These are phyloP conservation scores for Stropharia rugosoannulata DNA, from an alignment of 768 basidiomycete genomes.

Conservation along the genomic window DNA sequence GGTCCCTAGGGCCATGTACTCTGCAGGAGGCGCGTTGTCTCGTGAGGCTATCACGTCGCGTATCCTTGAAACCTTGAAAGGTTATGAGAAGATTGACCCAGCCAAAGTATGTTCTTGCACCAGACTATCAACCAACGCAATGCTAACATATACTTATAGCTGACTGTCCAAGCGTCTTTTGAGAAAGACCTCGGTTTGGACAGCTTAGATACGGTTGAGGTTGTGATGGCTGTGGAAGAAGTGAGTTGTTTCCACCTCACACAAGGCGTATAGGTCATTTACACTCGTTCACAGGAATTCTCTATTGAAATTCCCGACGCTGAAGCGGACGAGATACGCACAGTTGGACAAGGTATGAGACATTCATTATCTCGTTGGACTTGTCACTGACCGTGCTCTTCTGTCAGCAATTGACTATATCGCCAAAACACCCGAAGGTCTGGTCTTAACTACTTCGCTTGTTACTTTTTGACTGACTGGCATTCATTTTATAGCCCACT, in stretches of 20 bases:
- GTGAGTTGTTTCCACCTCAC: conserved; percentile 29
- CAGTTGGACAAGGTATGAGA: conserved; percentile 81
- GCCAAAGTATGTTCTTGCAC: conserved; percentile 50
- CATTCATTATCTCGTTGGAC: not conserved
- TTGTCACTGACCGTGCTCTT: conserved; percentile 15
- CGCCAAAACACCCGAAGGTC: conserved; percentile 88
- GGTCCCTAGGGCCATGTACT: conserved; percentile 53
- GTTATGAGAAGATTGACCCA: conserved; percentile 85
- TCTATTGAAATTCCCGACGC: conserved; percentile 96
- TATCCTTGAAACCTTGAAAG: conserved; percentile 80
- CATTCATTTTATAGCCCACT: conserved; percentile 42
- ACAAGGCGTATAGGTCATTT: conserved; percentile 3
- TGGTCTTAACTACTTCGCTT: conserved; percentile 14
- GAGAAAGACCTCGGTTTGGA: conserved; percentile 86
- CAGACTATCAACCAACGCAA: not conserved
- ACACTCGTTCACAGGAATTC: conserved; percentile 68
- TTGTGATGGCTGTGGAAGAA: conserved; percentile 99
- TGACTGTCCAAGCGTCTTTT: conserved; percentile 67
- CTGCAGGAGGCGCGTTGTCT: conserved; percentile 64
- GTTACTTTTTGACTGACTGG: conserved; percentile 14
- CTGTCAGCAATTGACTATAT: conserved; percentile 90
- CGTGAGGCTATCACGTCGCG: conserved; percentile 69
- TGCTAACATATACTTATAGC: conserved; percentile 37
- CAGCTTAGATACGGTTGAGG: conserved; percentile 96
- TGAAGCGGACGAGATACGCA: conserved; percentile 93